Conservation (phyloP, 805 yeast genomes). For the Yarrowia osloensis region DNA sequence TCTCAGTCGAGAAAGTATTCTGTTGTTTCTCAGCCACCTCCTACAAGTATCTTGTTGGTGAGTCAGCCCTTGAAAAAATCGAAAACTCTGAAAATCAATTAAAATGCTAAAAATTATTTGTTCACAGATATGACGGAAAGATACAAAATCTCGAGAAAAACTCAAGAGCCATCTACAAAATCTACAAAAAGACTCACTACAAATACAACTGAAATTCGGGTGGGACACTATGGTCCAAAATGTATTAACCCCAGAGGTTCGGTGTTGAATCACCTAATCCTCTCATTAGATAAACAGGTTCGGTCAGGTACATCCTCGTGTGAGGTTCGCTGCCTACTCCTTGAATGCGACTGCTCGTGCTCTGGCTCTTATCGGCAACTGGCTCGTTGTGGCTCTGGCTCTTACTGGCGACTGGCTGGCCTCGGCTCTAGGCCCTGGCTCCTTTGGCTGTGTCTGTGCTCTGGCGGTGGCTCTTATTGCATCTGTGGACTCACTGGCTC, state of each 20-base stretch:
- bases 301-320: background rate
- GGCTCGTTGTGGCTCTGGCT: too few species aligned
- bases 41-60: too few species aligned
- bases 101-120: too few species aligned
- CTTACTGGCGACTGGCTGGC: background rate
- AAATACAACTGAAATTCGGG: background rate
- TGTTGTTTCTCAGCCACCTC: too few species aligned
- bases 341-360: background rate
- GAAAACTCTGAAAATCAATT: too few species aligned
- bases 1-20: too few species aligned
- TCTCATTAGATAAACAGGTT: background rate
- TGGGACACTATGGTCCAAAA: background rate
- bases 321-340: background rate
- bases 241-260: background rate
- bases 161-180: too few species aligned
- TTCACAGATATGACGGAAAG: too few species aligned
- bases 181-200: background rate
- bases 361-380: background rate
- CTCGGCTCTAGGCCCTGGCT: background rate
- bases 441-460: background rate
- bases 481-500: background rate
- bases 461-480: background rate
- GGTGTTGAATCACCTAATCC: background rate
- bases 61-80: too few species aligned
- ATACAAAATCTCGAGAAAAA: too few species aligned